Evolutionary conservation across 192 early-diverging fungal genomes (phyloP), one percentile per base, ranked within the genome.

Genomic region (Gorgonomyces haynaldii): DNA sequence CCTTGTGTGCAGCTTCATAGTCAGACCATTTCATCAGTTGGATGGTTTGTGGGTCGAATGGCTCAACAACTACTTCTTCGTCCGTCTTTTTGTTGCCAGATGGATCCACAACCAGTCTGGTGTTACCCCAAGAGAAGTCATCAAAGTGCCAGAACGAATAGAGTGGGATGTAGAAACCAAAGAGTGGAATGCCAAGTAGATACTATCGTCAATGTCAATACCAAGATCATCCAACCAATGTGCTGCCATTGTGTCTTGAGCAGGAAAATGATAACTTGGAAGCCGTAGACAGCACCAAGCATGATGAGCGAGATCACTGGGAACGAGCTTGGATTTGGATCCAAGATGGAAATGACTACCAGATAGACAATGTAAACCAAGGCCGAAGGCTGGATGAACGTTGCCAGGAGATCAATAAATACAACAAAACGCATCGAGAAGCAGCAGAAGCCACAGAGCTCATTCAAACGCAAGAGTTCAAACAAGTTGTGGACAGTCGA

Each of bases 61-160:
- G 79, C 0, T 54, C 65, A 0, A 45, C 31, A 3, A 32, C 31
- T 19, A 47, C 40, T 35, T 65, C 66, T 4, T 46, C 30, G 5
- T 46, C 4, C 17, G 5, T 27, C 35, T 66, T 53, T 3, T 34
- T 49, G 20, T 65, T 54, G 3, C 88, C 87, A 30, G 73, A 84
- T 54, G 89, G 85, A 42, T 91, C 95, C 17, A 88, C 70, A 4
- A 93, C 86, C 15, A 85, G 38, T 62, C 94, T 86, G n/a, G 93
- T 97, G 60, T 95, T 91, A 56, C 94, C 94, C 94, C 94, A 97
- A 2, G 86, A 88, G 58, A 97, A 97, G 45, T 96, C 92, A 53
- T 96, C 92, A 76, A 93, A 89, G 67, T 96, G 89, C 92, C 89
- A 93, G 79, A 97, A 95, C 0, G 91, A 75, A 55, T 97, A 97